phyloP scores from a whole-genome alignment of 768 basidiomycete species.

The Fistulinella prunicolor region DNA sequence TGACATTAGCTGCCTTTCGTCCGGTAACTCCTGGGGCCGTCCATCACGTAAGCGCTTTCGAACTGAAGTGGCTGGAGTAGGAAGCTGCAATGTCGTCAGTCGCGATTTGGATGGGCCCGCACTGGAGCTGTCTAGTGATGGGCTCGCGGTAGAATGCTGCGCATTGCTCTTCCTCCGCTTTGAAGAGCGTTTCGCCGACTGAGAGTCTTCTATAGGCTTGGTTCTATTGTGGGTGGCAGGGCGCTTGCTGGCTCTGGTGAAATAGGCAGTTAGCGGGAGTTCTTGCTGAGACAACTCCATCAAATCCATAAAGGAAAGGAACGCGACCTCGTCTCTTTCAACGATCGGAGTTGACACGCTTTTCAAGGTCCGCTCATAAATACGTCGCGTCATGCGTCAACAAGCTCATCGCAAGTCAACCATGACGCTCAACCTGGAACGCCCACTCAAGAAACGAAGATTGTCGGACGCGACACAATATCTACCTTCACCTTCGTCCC shows the following conservation, averaged over 20 bases:
- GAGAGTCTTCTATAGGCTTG: not conserved
- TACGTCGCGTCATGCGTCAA: slow-evolving; percentile 21
- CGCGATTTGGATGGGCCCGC: slow-evolving; percentile 4
- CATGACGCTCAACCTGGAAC: slow-evolving; percentile 27
- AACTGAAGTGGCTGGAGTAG: slow-evolving; percentile 20
- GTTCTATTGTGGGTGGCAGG: slow-evolving; percentile 11
- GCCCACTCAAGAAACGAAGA: slow-evolving; percentile 58
- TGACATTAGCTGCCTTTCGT: not conserved
- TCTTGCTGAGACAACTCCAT: slow-evolving; percentile 35
- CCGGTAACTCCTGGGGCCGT: not conserved
- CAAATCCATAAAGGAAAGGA: slow-evolving; percentile 24
- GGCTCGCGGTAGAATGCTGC: not conserved
- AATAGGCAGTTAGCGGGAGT: slow-evolving; percentile 31
- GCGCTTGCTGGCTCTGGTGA: slow-evolving; percentile 16
- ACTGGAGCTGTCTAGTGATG: not conserved
- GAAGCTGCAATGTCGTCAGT: slow-evolving; percentile 14
- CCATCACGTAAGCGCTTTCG: slow-evolving; percentile 14
- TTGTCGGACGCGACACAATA: slow-evolving; percentile 42
- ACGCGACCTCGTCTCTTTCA: not conserved
- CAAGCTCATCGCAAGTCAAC: not conserved
- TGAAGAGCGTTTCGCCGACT: slow-evolving; percentile 6
- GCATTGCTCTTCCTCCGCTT: slow-evolving; percentile 21
- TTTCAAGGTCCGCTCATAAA: slow-evolving; percentile 29
- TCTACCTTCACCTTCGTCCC: slow-evolving; percentile 42
- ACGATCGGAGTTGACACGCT: slow-evolving; percentile 41